Evolutionary conservation across 2,329 filamentous ascomycete genomes (phyloP), one percentile per base, ranked within the genome.

Genomic region (Xylariaceae sp.): DNA sequence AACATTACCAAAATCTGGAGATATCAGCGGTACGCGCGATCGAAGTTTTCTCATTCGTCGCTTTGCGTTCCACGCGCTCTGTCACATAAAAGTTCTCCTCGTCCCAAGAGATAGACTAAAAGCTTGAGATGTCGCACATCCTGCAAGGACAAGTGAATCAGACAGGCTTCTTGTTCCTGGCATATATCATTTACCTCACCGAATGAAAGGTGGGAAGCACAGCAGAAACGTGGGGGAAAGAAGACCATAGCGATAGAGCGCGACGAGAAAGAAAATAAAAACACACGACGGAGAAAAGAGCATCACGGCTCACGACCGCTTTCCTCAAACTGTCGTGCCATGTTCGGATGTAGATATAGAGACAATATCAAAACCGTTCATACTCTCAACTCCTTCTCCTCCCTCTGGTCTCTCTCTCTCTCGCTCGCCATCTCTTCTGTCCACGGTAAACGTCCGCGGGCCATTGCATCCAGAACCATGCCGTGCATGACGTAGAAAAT

Each of bases 161-260:
- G 58, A 50, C 34, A 35, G 7, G 23, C 23, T 30, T 42, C 44
- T 30, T 56, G 61, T 64, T 50, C 58, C 61, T 64, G 61, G 50
- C 58, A 61, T 59, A 35, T n/a, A 42, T 45, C 13, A 15, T n/a
- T 45, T 11, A 45, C 23, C 23, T 30, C 51, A 57, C 44, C 37
- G 49, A 48, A 34, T 50, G 39, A 42, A 52, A 53, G 48, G 56
- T 57, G 53, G 51, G 58, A 55, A 49, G 35, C 58, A 63, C 61
- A 53, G 39, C 61, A 56, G 56, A 57, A 55, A 30, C 58, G 52
- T 59, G 55, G 63, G 57, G 60, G 50, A n/a, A 11, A 17, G 51
- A 42, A 30, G 17, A 18, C 17, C 17, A 18, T 18, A 18, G 17
- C 17, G 17, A 18, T 18, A 18, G 17, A 18, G 17, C 17, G 17